Evolutionary conservation across 495 filamentous ascomycete species (phyloP).

Genomic region (Rusavskia elegans): DNA sequence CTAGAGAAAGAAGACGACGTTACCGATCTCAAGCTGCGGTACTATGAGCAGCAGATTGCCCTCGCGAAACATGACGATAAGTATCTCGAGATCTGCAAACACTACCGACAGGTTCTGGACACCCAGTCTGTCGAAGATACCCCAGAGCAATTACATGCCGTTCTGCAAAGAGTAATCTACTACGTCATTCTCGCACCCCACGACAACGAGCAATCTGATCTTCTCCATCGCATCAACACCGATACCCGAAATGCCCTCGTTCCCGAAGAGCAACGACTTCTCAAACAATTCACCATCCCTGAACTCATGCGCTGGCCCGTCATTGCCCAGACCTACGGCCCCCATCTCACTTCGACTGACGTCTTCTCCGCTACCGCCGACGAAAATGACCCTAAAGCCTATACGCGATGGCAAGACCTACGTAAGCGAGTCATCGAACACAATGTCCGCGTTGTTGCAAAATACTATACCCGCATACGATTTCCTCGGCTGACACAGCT

Average conservation of each 20-base stretch:
- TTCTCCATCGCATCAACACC: constrained; percentile 77
- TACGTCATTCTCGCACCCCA: constrained; percentile 93
- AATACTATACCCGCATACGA: constrained; percentile 95
- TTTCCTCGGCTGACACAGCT: constrained; percentile 78
- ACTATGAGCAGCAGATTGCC: constrained; percentile 91
- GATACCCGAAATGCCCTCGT: constrained; percentile 49
- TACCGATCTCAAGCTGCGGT: constrained; percentile 87
- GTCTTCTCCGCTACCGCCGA: constrained; percentile 49
- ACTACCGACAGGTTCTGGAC: constrained; percentile 89
- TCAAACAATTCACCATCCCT: constrained; percentile 87
- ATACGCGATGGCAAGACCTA: constrained; percentile 78
- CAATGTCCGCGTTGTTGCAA: constrained; percentile 92
- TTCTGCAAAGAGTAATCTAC: constrained; percentile 86
- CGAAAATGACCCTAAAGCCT: constrained; percentile 51
- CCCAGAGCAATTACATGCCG: constrained; percentile 64
- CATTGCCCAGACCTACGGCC: constrained; percentile 70
- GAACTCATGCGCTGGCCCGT: constrained; percentile 98
- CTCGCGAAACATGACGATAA: constrained; percentile 92
- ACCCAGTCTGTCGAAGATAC: constrained; percentile 88
- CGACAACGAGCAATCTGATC: constrained; percentile 96
- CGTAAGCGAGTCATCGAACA: constrained; percentile 98
- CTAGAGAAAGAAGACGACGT: constrained; percentile 74
- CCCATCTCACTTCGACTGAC: constrained; percentile 78
- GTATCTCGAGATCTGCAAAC: constrained; percentile 92
- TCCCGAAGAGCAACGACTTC: constrained; percentile 56